Conservation (phyloP, 352 stramenopile species). For the Pseudoperonospora humuli region DNA sequence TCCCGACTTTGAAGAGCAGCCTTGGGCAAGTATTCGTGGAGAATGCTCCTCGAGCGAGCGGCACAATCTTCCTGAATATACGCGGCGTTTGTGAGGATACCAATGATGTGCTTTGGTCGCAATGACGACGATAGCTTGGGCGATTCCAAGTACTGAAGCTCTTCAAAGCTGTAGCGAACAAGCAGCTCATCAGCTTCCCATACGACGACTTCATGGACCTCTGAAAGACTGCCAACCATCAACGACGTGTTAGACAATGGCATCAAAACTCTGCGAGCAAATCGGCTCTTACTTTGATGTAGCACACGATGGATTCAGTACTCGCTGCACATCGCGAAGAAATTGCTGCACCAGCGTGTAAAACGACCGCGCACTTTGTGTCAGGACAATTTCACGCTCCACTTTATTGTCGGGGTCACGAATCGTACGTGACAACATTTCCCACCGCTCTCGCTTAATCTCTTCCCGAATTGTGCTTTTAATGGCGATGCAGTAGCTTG, state of each 20-base stretch:
- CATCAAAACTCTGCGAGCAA: background rate
- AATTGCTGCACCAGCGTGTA: conserved; percentile 81
- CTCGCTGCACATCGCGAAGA: conserved; percentile 61
- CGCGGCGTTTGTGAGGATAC: conserved; percentile 60
- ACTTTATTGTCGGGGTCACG: conserved; percentile 58
- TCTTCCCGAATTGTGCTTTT: conserved; percentile 61
- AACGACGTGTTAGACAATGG: background rate
- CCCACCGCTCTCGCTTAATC: conserved; percentile 79
- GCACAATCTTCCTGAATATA: conserved; percentile 62
- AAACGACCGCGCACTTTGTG: conserved; percentile 65
- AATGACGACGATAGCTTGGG: conserved; percentile 55
- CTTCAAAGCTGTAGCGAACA: conserved; percentile 50
- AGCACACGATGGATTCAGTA: conserved; percentile 74
- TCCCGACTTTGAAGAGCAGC: conserved; percentile 37
- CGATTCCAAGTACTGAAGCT: conserved; percentile 51
- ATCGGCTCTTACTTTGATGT: conserved; percentile 45
- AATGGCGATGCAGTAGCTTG: conserved; percentile 60
- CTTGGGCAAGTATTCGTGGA: conserved; percentile 49
- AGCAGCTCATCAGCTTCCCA: conserved; percentile 53
- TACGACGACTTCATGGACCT: conserved; percentile 56
- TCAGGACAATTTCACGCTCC: conserved; percentile 73
- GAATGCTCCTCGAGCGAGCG: conserved; percentile 37
- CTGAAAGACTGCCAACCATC: conserved; percentile 31
- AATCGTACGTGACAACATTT: conserved; percentile 62
- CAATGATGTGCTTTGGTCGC: conserved; percentile 55